Percentiles rank a stretch among this genome's conserved stretches.
Evolutionary conservation across 192 early-diverging fungal genomes (phyloP).

Genomic region (Entophlyctis luteolus): DNA sequence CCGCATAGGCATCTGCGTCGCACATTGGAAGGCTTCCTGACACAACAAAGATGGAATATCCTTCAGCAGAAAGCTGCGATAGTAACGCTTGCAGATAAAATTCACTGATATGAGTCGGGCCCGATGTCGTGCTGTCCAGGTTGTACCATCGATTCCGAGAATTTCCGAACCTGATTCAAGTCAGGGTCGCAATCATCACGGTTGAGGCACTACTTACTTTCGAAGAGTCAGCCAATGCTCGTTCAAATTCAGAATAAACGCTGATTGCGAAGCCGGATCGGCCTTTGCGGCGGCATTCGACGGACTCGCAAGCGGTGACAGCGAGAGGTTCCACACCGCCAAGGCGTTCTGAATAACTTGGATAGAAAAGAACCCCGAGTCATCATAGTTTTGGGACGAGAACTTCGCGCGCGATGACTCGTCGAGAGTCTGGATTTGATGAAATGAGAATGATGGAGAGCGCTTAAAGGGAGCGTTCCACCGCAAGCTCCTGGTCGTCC

Average conservation of each 20-base stretch:
- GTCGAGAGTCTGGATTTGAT: no score
- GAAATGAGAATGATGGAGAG: no score
- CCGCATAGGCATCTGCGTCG: slow-evolving; percentile 42
- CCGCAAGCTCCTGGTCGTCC: slow-evolving; percentile 56
- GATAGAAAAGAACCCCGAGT: slow-evolving; percentile 69
- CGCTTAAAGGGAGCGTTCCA: no score
- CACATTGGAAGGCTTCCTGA: slow-evolving; percentile 24
- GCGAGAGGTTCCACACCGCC: slow-evolving; percentile 53
- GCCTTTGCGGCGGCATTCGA: slow-evolving; percentile 38
- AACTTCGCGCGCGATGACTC: slow-evolving; percentile 5
- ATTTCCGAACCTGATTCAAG: slow-evolving; percentile 65
- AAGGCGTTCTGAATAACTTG: slow-evolving; percentile 60
- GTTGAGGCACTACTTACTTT: no score
- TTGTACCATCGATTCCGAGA: slow-evolving; percentile 72
- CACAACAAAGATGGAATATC: slow-evolving; percentile 52
- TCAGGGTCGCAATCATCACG: no score
- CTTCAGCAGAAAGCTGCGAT: slow-evolving; percentile 40
- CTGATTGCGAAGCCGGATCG: slow-evolving; percentile 59
- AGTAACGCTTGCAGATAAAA: slow-evolving; percentile 58
- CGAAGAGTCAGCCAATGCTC: slow-evolving; percentile 64
- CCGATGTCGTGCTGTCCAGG: slow-evolving; percentile 55
- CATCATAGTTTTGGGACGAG: slow-evolving; percentile 44
- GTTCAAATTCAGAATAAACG: slow-evolving; percentile 71
- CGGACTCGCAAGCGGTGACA: slow-evolving; percentile 54
- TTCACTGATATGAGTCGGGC: slow-evolving; percentile 60